Evolutionary conservation across 2,329 filamentous ascomycete species (phyloP).

Genomic region (Talaromyces sp.): DNA sequence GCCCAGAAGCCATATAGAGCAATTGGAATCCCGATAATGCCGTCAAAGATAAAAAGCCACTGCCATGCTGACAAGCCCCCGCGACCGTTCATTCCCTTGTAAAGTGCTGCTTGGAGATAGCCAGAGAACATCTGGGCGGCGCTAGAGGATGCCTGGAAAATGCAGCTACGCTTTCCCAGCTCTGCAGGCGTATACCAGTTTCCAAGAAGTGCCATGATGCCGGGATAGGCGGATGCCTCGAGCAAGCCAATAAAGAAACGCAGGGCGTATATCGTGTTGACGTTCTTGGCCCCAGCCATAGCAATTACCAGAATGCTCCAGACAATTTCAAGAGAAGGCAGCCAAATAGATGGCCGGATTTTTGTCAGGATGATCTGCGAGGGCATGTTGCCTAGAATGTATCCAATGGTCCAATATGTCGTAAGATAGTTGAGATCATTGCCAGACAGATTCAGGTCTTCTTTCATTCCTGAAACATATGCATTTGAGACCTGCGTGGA

Average conservation of each 20-base stretch:
- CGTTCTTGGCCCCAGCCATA: slow-evolving; percentile 33
- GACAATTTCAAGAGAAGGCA: slow-evolving; percentile 29
- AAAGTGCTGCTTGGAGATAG: slow-evolving; percentile 48
- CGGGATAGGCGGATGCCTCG: slow-evolving; percentile 15
- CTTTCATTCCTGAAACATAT: slow-evolving; percentile 45
- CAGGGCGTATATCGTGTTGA: slow-evolving; percentile 14
- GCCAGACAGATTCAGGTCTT: slow-evolving; percentile 42
- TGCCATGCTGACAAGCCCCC: slow-evolving; percentile 45
- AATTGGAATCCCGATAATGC: slow-evolving; percentile 45
- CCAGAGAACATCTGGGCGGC: slow-evolving; percentile 44
- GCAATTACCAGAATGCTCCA: slow-evolving; percentile 36
- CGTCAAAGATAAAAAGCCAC: slow-evolving; percentile 54
- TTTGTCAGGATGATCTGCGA: slow-evolving; percentile 36
- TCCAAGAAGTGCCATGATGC: slow-evolving; percentile 16
- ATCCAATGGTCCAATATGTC: slow-evolving; percentile 42
- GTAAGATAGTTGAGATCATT: slow-evolving; percentile 44
- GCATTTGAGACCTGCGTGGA: slow-evolving; percentile 44
- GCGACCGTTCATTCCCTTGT: slow-evolving; percentile 45
- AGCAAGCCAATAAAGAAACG: slow-evolving; percentile 17
- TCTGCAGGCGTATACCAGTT: slow-evolving; percentile 16
- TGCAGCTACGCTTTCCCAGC: slow-evolving; percentile 10
- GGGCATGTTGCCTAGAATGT: slow-evolving; percentile 35
- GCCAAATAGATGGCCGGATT: slow-evolving; percentile 36
- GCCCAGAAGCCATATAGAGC: slow-evolving; percentile 31
- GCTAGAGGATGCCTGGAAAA: slow-evolving; percentile 15